phyloP scores from a whole-genome alignment of 306 rosid genomes.

The Begonia loranthoides region DNA sequence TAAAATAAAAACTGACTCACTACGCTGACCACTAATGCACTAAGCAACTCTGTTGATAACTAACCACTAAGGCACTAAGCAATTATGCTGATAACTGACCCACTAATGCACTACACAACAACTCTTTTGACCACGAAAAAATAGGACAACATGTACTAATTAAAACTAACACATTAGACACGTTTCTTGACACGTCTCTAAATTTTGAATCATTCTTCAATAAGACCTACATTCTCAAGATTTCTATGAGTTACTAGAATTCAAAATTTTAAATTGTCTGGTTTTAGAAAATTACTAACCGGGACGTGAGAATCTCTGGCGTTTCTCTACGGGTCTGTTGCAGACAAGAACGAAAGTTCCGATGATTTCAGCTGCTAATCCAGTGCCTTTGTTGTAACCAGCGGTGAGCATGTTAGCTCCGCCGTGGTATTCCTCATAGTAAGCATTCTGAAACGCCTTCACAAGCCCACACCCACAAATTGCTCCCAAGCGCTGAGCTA shows the following conservation, averaged over 20 bases:
- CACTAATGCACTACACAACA: no score
- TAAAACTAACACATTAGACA: no score
- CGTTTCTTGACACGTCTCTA: no score
- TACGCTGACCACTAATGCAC: no score
- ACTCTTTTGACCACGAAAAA: no score
- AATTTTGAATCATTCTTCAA: no score
- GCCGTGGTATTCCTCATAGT: conserved; percentile 5
- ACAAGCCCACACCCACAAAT: conserved; percentile 16
- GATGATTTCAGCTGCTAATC: conserved; percentile 16
- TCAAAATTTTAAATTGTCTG: not conserved
- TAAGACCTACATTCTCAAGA: conserved; percentile 4
- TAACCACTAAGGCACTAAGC: no score
- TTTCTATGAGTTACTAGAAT: not conserved
- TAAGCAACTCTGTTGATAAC: no score
- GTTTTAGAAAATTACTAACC: not conserved
- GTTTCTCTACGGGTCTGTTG: conserved; percentile 18
- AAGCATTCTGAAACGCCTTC: conserved; percentile 11
- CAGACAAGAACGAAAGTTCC: conserved; percentile 21
- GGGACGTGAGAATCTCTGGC: conserved; percentile 22
- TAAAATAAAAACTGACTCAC: no score
- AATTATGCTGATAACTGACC: no score
- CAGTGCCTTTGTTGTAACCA: conserved; percentile 9
- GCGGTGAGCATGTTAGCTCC: conserved; percentile 13
- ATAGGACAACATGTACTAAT: no score
- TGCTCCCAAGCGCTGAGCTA: conserved; percentile 17